These are phyloP conservation scores for Globisporangium viniferum DNA, from an alignment of 352 stramenopile species.

Conservation along the genomic window DNA sequence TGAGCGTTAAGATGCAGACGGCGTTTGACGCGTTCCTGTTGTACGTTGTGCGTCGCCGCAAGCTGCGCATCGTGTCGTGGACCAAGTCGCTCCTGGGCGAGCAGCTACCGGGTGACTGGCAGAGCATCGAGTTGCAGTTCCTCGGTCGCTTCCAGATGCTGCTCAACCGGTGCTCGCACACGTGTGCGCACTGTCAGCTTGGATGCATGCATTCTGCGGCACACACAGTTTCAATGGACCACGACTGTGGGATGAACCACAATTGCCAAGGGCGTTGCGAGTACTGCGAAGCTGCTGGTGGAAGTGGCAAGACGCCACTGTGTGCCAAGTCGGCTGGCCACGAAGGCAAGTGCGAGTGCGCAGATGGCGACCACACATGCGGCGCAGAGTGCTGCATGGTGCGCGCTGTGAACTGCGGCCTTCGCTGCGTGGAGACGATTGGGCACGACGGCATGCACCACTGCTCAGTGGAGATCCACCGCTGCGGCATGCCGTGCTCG, in stretches of 20 bases:
- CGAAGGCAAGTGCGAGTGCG: constrained; percentile 63
- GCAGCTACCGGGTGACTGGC: constrained; percentile 46
- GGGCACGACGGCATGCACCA: constrained; percentile 44
- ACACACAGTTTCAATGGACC: constrained; percentile 24
- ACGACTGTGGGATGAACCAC: constrained; percentile 59
- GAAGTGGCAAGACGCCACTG: constrained; percentile 24
- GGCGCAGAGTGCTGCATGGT: constrained; percentile 35
- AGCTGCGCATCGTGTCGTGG: constrained; percentile 42
- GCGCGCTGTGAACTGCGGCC: constrained; percentile 48
- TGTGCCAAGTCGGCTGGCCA: constrained; percentile 63
- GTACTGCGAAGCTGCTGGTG: constrained; percentile 40
- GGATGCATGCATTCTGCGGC: constrained; percentile 60
- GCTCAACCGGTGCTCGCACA: constrained; percentile 53
- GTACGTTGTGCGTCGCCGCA: constrained; percentile 59
- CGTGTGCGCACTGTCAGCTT: constrained; percentile 47
- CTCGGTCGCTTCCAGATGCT: constrained; percentile 44
- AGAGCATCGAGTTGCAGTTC: constrained; percentile 40
- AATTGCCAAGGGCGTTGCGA: constrained; percentile 38
- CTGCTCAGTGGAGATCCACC: constrained; percentile 54
- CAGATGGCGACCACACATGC: constrained; percentile 64
- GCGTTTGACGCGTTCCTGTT: constrained; percentile 59
- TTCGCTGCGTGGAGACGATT: constrained; percentile 39
- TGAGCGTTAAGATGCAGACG: constrained; percentile 22
- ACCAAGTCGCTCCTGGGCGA: constrained; percentile 35
- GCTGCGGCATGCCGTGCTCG: constrained; percentile 50